Conservation (phyloP, 2,329 filamentous ascomycete species). For the Aspergillus hiratsukae region DNA sequence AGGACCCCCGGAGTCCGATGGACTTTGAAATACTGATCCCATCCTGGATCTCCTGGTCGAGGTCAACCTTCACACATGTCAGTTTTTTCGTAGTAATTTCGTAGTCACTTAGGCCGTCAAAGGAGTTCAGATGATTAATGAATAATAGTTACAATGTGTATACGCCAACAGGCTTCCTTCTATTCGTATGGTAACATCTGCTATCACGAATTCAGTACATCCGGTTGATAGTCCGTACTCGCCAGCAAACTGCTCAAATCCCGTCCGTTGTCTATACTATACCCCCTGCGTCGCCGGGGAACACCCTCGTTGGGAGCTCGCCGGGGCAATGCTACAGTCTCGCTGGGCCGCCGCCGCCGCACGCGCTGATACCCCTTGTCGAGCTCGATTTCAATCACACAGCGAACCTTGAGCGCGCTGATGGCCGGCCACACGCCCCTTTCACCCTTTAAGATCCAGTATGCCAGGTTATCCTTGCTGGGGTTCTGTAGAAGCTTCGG, state of each 20-base stretch:
- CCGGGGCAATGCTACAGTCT: constrained; percentile 10
- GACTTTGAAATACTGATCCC: not conserved
- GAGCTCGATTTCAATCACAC: constrained; percentile 80
- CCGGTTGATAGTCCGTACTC: constrained; percentile 11
- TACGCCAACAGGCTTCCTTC: not conserved
- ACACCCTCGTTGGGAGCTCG: constrained; percentile 27
- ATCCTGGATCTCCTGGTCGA: not conserved
- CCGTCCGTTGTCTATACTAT: constrained; percentile 16
- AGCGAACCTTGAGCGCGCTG: constrained; percentile 73
- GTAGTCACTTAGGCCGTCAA: not conserved
- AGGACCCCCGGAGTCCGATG: constrained; percentile 33
- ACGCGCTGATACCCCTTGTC: constrained; percentile 81
- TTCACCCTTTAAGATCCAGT: constrained; percentile 84
- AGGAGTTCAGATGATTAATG: not conserved
- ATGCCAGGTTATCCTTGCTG: constrained; percentile 67
- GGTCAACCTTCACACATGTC: not conserved
- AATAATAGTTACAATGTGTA: not conserved
- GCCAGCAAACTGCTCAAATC: constrained; percentile 11
- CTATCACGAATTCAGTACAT: constrained; percentile 2
- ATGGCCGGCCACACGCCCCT: constrained; percentile 87
- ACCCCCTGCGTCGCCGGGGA: constrained; percentile 20
- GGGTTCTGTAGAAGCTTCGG: constrained; percentile 76
- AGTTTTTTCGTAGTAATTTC: not conserved
- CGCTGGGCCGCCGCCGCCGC: constrained; percentile 43
- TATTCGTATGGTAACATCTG: not conserved